Base-by-base conservation (phyloP, 805 yeast genomes). In the Monosporozyma aerobia region DNA sequence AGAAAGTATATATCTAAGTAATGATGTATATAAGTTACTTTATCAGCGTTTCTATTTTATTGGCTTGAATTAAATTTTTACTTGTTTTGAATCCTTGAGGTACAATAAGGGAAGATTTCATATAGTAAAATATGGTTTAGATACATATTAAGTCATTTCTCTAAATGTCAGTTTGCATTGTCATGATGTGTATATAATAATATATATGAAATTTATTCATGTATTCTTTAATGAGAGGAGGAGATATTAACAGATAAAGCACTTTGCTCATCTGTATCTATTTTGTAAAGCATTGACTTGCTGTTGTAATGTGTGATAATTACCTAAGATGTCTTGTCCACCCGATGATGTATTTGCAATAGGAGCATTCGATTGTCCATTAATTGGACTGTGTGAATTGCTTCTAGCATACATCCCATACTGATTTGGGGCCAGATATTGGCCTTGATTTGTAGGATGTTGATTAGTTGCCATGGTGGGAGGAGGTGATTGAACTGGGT, bases 221-320 rank as follows among this genome's bases (percentile, higher is more conserved):
- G 39, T 35, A 35, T 35, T 35, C 3, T 5, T 16, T 19, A 40
- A 40, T 9, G 44, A 22, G 4, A 8, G 8, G 9, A 22, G 8
- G 29, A 27, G 10, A 43, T 11, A 29, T 8, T 8, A 27, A n/a
- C n/a, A 16, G 22, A 5, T 22, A 52, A 32, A 56, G 54, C 29
- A 27, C 7, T 27, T 5, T 27, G 32, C 59, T 54, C 23, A 40
- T 40, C 57, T 56, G 51, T 65, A 65, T 3, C 54, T 48, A 39
- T 59, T 63, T 41, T 69, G 69, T 39, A 84, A 69, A 50, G 76
- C 74, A 59, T 85, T 85, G 23, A 85, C 88, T 64, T 85, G 90
- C 39, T 76, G 83, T 59, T 84, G 88, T 48, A 85, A 71, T 8
- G 84, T 84, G 60, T 77, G 77, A 53, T 85, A 70, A 61, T 84